Evolutionary conservation across 257 asterid species (phyloP).

Genomic region (Jacaranda mimosifolia): DNA sequence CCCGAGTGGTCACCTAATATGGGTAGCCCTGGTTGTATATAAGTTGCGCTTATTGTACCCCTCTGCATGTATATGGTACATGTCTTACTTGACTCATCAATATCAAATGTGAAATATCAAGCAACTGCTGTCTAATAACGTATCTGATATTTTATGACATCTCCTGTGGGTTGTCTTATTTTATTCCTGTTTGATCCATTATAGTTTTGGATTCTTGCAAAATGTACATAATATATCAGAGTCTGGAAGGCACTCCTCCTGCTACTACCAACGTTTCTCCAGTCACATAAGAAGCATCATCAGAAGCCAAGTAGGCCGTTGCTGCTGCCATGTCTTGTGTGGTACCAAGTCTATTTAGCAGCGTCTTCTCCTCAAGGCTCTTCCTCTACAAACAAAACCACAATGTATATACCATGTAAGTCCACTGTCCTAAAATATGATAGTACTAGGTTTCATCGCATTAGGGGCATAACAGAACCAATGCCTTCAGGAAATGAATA

Average conservation of each 20-base stretch:
- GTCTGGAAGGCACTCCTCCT: conserved; percentile 86
- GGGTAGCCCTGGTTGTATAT: not conserved
- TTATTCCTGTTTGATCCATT: too few species aligned
- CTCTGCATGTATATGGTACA: conserved; percentile 39
- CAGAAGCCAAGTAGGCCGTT: conserved; percentile 82
- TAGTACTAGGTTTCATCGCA: too few species aligned
- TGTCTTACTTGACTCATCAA: conserved; percentile 18
- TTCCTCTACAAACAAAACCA: conserved; percentile 58
- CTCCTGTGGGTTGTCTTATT: too few species aligned
- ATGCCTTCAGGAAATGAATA: not conserved
- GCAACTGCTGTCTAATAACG: conserved; percentile 15
- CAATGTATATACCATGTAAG: not conserved
- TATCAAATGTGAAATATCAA: conserved; percentile 26
- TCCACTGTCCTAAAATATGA: not conserved
- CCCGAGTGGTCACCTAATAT: not conserved
- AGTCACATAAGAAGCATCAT: conserved; percentile 85
- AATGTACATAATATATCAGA: conserved; percentile 37
- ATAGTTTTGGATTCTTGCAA: not conserved
- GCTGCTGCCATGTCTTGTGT: conserved; percentile 92
- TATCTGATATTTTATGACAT: not conserved
- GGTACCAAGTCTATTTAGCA: conserved; percentile 78
- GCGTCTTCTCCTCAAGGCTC: conserved; percentile 66
- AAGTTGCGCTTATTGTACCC: conserved; percentile 23
- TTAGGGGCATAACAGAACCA: not conserved
- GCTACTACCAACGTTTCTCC: conserved; percentile 88